phyloP scores from a whole-genome alignment of 441 rosid genomes.

The Rhodomyrtus psidioides region DNA sequence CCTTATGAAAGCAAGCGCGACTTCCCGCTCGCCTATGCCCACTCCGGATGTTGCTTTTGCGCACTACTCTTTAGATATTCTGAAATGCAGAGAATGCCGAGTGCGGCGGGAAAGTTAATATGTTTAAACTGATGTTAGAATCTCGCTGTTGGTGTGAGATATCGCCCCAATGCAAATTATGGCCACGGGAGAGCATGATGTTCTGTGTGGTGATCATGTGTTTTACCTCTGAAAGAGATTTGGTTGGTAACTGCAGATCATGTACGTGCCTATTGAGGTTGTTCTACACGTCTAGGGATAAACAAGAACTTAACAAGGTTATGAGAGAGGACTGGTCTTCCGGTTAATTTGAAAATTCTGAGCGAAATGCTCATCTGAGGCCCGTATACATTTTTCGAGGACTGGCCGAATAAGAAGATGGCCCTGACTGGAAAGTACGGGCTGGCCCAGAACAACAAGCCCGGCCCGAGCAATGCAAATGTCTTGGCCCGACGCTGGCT shows the following conservation, averaged over 20 bases:
- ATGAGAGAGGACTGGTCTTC: too few species aligned
- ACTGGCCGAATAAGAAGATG: neutral
- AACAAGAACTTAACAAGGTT: too few species aligned
- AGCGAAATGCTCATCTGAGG: neutral
- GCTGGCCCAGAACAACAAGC: neutral
- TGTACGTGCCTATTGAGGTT: neutral
- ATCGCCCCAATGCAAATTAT: neutral
- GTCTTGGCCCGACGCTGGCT: neutral
- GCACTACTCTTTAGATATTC: neutral
- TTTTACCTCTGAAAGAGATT: neutral
- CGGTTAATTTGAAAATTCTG: neutral
- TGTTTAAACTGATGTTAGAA: neutral
- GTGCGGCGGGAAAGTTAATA: neutral
- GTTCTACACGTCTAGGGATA: too few species aligned
- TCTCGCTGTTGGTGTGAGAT: neutral
- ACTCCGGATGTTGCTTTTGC: neutral
- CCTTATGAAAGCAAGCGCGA: conserved; percentile 33
- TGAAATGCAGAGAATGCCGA: neutral
- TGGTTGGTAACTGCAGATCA: too few species aligned
- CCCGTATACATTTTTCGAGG: neutral
- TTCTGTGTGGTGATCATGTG: neutral
- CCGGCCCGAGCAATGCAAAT: neutral
- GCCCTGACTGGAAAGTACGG: neutral
- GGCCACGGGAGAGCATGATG: conserved; percentile 6
- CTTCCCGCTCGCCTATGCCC: neutral